Conservation (phyloP, 2,329 filamentous ascomycete species). For the Ascochyta clinopodiicola region DNA sequence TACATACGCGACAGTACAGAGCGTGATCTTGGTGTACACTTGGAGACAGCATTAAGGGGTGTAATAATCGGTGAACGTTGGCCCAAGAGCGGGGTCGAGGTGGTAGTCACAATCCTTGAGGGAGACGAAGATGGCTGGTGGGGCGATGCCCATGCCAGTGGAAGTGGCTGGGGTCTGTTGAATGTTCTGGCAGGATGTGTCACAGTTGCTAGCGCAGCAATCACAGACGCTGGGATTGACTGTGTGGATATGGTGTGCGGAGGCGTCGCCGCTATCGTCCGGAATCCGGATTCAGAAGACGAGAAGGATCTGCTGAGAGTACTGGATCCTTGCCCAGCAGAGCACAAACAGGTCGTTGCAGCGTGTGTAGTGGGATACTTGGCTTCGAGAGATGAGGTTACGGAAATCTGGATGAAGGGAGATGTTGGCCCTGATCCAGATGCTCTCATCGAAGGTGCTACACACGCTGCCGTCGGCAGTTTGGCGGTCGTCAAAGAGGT, state of each 20-base stretch:
- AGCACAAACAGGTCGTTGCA: conserved; percentile 78
- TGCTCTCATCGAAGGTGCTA: conserved; percentile 66
- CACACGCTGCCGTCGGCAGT: conserved; percentile 66
- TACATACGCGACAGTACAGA: conserved; percentile 87
- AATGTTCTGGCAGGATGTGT: conserved; percentile 90
- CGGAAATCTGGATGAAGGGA: conserved; percentile 93
- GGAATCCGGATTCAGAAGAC: conserved; percentile 33
- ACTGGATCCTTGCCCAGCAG: conserved; percentile 81
- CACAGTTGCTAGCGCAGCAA: conserved; percentile 88
- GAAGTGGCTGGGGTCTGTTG: conserved; percentile 83
- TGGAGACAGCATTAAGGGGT: conserved; percentile 88
- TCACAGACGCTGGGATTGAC: conserved; percentile 94
- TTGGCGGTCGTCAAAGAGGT: conserved; percentile 67
- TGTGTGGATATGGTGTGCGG: conserved; percentile 90
- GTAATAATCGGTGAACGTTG: conserved; percentile 92
- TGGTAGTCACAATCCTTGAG: conserved; percentile 91
- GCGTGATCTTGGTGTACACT: conserved; percentile 85
- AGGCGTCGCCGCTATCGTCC: conserved; percentile 83
- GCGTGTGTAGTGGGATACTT: conserved; percentile 92
- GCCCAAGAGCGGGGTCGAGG: conserved; percentile 98
- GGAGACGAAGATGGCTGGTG: conserved; percentile 82
- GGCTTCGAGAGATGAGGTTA: conserved; percentile 85
- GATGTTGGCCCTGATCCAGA: conserved; percentile 59
- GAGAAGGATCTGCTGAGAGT: conserved; percentile 59
- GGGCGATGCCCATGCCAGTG: conserved; percentile 61